Percentiles rank a stretch among this genome's conserved stretches.
phyloP scores from a whole-genome alignment of 2,329 filamentous ascomycete genomes.

The Arthrobotrys megalospora region DNA sequence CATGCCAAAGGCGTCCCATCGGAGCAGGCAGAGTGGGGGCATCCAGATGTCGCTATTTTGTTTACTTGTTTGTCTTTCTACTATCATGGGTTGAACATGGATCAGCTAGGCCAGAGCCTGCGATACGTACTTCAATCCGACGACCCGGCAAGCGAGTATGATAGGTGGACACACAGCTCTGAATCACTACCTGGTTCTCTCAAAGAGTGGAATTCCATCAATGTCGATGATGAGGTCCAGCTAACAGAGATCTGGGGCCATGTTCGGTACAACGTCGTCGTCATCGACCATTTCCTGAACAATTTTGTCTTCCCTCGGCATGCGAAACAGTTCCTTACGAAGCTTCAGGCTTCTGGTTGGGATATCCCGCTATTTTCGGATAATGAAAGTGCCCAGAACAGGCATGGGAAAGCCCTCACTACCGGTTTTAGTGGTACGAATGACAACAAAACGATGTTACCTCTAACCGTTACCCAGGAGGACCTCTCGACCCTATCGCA shows the following conservation, averaged over 20 bases:
- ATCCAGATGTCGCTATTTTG: conserved; percentile 77
- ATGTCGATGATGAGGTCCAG: conserved; percentile 73
- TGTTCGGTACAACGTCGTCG: conserved; percentile 70
- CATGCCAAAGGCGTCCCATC: conserved; percentile 77
- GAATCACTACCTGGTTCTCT: conserved; percentile 69
- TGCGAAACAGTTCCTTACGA: conserved; percentile 76
- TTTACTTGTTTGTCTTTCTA: conserved; percentile 79
- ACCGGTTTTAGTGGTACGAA: conserved; percentile 83
- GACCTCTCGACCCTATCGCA: conserved; percentile 74
- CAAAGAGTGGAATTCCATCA: conserved; percentile 73
- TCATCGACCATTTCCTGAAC: conserved; percentile 76
- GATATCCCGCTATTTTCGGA: conserved; percentile 73
- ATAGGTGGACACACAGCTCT: conserved; percentile 69
- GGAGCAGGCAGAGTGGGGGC: conserved; percentile 76
- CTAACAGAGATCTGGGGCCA: conserved; percentile 71
- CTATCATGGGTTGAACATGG: conserved; percentile 72
- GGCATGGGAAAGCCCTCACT: conserved; percentile 67
- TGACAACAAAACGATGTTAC: conserved; percentile 75
- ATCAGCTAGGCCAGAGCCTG: conserved; percentile 71
- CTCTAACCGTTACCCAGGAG: conserved; percentile 75
- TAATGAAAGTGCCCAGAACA: conserved; percentile 17
- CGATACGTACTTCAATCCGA: conserved; percentile 72
- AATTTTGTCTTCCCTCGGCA: conserved; percentile 77
- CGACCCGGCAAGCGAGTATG: conserved; percentile 74
- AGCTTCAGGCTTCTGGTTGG: conserved; percentile 78